These are phyloP conservation scores for Jatropha podagrica DNA, from an alignment of 441 rosid species.

Conservation along the genomic window DNA sequence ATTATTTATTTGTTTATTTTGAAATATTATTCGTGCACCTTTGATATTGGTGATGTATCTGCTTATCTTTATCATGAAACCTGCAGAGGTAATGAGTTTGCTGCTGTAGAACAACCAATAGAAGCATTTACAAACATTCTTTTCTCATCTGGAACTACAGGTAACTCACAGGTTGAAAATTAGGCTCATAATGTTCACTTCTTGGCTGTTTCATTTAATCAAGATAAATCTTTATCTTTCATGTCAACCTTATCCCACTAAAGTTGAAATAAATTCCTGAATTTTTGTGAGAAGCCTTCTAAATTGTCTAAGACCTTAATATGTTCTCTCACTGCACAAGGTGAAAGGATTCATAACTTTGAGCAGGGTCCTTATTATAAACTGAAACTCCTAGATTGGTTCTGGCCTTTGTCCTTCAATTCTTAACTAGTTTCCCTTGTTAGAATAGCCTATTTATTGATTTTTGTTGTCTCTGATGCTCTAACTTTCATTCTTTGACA, in stretches of 20 bases:
- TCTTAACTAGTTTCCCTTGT: neutral
- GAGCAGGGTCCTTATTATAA: neutral
- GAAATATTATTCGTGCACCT: conserved; percentile 1
- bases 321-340: no score
- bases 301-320: neutral
- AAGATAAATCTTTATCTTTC: neutral
- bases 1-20: conserved; percentile 16
- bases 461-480: neutral
- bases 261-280: neutral
- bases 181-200: neutral
- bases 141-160: conserved; percentile 98
- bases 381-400: neutral
- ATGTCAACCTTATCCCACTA: neutral
- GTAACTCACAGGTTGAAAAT: conserved; percentile 35
- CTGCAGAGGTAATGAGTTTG: conserved; percentile 69
- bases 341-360: no score
- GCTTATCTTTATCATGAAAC: conserved; percentile 19
- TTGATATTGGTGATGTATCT: conserved; percentile 12
- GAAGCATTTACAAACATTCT: conserved; percentile 85
- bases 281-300: neutral
- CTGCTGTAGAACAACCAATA: conserved; percentile 67
- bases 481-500: neutral
- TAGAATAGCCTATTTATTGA: neutral
- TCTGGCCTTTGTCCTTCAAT: neutral
- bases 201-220: neutral